A percentile compares a stretch with the other conserved stretches of the same genome.
phyloP scores from a whole-genome alignment of 257 asterid genomes.

The Vinca minor region DNA sequence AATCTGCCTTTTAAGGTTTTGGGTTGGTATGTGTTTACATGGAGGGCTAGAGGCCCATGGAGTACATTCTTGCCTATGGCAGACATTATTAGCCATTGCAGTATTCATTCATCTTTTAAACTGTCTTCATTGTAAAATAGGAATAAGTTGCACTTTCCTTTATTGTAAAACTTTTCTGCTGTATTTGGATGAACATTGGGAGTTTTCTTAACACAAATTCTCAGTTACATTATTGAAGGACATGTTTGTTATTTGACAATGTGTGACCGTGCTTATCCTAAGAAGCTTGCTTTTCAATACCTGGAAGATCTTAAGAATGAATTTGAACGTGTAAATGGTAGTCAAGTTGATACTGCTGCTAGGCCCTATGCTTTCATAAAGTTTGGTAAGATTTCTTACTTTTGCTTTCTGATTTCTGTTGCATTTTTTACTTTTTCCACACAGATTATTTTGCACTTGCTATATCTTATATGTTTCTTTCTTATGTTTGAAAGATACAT shows the following conservation, averaged over 20 bases:
- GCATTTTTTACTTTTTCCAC: background rate
- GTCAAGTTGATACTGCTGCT: constrained; percentile 94
- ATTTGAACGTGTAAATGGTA: constrained; percentile 74
- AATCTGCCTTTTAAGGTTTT: background rate
- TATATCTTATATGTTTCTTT: constrained; percentile 7
- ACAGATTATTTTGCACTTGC: constrained; percentile 7
- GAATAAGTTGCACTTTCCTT: background rate
- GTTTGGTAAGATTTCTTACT: constrained; percentile 47
- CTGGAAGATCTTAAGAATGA: constrained; percentile 92
- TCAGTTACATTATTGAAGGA: constrained; percentile 85
- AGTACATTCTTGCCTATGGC: background rate
- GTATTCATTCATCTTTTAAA: background rate
- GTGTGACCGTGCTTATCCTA: constrained; percentile 94
- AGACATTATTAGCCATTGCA: background rate
- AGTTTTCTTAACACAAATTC: constrained; percentile 44
- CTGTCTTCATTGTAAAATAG: background rate
- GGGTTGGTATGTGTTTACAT: background rate
- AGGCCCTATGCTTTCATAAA: constrained; percentile 96
- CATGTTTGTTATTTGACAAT: constrained; percentile 84
- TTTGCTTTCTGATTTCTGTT: constrained; percentile 9
- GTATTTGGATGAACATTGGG: background rate
- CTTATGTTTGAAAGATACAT: constrained; percentile 47
- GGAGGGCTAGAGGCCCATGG: background rate
- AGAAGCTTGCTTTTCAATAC: constrained; percentile 88
- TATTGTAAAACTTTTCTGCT: background rate